Evolutionary conservation across 2,329 filamentous ascomycete species (phyloP).

Genomic region (Chrysoporthe puriensis): DNA sequence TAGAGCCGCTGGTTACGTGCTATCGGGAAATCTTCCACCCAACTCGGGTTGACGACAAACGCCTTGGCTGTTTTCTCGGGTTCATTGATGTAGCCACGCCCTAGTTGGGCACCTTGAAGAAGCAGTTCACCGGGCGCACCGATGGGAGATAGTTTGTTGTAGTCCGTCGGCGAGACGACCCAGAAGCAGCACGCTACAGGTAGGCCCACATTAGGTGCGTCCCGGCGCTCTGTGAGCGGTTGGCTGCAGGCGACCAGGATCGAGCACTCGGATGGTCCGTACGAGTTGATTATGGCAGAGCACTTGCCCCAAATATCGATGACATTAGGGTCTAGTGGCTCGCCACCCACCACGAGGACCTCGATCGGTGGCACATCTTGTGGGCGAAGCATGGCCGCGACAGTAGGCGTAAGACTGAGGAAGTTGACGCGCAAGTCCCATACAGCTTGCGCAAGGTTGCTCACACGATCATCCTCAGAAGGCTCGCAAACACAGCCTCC

Average conservation of each 20-base stretch:
- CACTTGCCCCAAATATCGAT: slow-evolving; percentile 9
- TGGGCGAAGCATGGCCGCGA: slow-evolving; percentile 52
- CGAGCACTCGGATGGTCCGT: slow-evolving; percentile 36
- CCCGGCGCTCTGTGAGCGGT: not conserved
- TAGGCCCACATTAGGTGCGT: slow-evolving; percentile 3
- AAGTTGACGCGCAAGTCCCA: slow-evolving; percentile 53
- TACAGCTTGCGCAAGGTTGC: slow-evolving; percentile 54
- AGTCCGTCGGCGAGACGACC: slow-evolving; percentile 51
- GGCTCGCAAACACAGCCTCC: slow-evolving; percentile 67
- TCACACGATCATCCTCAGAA: slow-evolving; percentile 50
- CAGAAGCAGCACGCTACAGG: slow-evolving; percentile 36
- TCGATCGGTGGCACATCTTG: slow-evolving; percentile 41
- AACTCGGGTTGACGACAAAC: not conserved
- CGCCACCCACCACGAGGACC: slow-evolving; percentile 43
- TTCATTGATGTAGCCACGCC: not conserved
- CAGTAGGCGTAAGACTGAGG: slow-evolving; percentile 60
- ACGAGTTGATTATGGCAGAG: slow-evolving; percentile 33
- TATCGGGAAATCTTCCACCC: not conserved
- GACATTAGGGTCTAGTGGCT: slow-evolving; percentile 12
- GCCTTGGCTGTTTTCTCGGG: not conserved
- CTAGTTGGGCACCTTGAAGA: slow-evolving; percentile 52
- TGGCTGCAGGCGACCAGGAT: slow-evolving; percentile 12
- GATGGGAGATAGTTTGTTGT: slow-evolving; percentile 52
- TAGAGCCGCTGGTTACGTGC: not conserved
- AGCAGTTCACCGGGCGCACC: slow-evolving; percentile 60